Percentiles rank a stretch among this genome's conserved stretches.
Conservation (phyloP, 2,329 filamentous ascomycete species). For the Fusarium cicatricum region DNA sequence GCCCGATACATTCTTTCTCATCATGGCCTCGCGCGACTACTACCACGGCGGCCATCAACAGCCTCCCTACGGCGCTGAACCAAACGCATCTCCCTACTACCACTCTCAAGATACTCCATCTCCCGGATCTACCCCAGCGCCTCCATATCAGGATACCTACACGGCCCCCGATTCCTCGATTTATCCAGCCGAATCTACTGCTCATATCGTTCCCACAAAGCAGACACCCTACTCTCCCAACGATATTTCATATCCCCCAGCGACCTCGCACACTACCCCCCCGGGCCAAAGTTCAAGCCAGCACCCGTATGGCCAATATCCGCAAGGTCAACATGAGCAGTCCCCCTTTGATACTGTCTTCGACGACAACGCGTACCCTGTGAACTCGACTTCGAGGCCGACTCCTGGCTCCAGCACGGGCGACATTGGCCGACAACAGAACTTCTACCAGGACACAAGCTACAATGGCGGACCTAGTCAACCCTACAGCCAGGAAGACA, state of each 20-base stretch:
- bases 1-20: constrained; percentile 16
- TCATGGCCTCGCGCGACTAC: constrained; percentile 73
- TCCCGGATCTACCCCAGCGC: constrained; percentile 48
- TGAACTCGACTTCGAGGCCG: constrained; percentile 54
- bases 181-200: constrained; percentile 30
- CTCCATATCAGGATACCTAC: constrained; percentile 46
- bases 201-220: constrained; percentile 27
- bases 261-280: constrained; percentile 37
- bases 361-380: constrained; percentile 72
- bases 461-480: constrained; percentile 60
- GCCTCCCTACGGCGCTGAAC: constrained; percentile 47
- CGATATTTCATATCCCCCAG: constrained; percentile 32
- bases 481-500: constrained; percentile 59
- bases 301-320: constrained; percentile 16
- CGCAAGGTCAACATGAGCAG: constrained; percentile 48
- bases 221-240: constrained; percentile 36
- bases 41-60: constrained; percentile 59
- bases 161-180: constrained; percentile 31
- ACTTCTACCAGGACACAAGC: constrained; percentile 61
- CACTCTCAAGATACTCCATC: constrained; percentile 53
- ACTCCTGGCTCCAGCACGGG: constrained; percentile 48
- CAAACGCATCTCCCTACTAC: constrained; percentile 54
- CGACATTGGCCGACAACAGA: constrained; percentile 48
- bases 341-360: constrained; percentile 73
- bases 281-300: constrained; percentile 37